Evolutionary conservation across 2,329 filamentous ascomycete species (phyloP).

Genomic region (Curvularia eragrostidis): DNA sequence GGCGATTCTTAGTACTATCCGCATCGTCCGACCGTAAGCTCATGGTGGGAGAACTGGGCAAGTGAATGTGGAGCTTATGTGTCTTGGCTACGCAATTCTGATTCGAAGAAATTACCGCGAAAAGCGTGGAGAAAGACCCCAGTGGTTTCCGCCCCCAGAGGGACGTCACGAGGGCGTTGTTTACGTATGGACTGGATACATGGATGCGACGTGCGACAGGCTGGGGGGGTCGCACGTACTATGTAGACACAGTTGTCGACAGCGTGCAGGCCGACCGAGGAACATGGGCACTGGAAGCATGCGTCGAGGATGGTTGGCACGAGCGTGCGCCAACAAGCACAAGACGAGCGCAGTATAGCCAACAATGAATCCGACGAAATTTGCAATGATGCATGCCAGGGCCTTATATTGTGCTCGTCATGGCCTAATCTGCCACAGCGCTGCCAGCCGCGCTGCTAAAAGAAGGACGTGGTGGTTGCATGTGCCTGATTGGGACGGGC

Average conservation of each 20-base stretch:
- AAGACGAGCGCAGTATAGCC: conserved; percentile 9
- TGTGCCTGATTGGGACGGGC: conserved; percentile 33
- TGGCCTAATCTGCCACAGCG: no score
- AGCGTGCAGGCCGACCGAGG: conserved; percentile 7
- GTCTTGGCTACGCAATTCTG: conserved; percentile 32
- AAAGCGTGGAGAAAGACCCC: conserved; percentile 33
- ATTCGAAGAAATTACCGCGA: conserved; percentile 34
- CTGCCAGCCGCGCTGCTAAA: conserved; percentile 7
- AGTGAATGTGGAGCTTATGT: conserved; percentile 52
- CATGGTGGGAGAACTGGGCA: conserved; percentile 80
- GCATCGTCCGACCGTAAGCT: conserved; percentile 88
- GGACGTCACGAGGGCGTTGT: conserved; percentile 34
- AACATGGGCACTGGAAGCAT: conserved; percentile 19
- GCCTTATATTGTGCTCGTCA: conserved; percentile 27
- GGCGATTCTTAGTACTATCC: conserved; percentile 71
- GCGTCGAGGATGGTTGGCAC: conserved; percentile 34
- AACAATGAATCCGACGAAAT: conserved; percentile 27
- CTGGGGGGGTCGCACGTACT: conserved; percentile 25
- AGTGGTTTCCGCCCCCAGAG: conserved; percentile 25
- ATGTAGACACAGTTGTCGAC: conserved; percentile 8
- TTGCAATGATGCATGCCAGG: conserved; percentile 31
- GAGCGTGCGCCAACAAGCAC: conserved; percentile 21
- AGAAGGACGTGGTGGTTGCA: conserved; percentile 21
- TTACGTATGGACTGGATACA: conserved; percentile 36
- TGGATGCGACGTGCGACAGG: conserved; percentile 40